Evolutionary conservation across 78 protist species (phyloP).

Genomic region (Guillardia theta): DNA sequence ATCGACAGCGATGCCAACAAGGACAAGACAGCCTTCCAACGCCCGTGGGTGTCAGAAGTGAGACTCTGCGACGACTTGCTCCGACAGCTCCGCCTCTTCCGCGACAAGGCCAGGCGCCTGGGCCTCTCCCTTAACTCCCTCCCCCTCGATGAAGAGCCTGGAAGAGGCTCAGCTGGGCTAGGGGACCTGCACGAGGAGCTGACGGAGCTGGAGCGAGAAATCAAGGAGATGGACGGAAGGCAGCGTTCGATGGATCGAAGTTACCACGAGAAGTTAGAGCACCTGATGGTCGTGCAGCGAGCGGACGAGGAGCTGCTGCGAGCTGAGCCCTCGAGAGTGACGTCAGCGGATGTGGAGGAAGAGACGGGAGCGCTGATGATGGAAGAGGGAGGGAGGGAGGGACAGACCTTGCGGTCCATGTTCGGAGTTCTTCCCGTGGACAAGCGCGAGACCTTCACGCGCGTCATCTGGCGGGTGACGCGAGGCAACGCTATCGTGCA

Average conservation of each 20-base stretch:
- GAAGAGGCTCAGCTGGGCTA: background rate
- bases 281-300: background rate
- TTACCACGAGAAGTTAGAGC: background rate
- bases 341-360: background rate
- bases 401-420: background rate
- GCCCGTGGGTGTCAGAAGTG: constrained; percentile 81
- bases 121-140: background rate
- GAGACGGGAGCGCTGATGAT: too few species aligned
- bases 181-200: background rate
- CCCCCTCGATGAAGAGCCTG: background rate
- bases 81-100: constrained; percentile 67
- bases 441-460: background rate
- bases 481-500: constrained; percentile 83
- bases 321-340: background rate
- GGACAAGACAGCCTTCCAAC: constrained; percentile 76
- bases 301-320: background rate
- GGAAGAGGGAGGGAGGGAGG: background rate
- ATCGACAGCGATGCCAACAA: constrained; percentile 67
- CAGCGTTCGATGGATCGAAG: background rate
- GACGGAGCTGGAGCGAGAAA: background rate
- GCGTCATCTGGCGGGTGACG: constrained; percentile 48
- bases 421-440: background rate
- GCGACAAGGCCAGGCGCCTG: background rate
- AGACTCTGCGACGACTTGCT: constrained; percentile 87
- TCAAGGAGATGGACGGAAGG: background rate